Percentiles rank a stretch among this genome's conserved stretches.
Evolutionary conservation across 371 early-diverging fungal species (phyloP).

Genomic region (Actinomortierella ambigua): DNA sequence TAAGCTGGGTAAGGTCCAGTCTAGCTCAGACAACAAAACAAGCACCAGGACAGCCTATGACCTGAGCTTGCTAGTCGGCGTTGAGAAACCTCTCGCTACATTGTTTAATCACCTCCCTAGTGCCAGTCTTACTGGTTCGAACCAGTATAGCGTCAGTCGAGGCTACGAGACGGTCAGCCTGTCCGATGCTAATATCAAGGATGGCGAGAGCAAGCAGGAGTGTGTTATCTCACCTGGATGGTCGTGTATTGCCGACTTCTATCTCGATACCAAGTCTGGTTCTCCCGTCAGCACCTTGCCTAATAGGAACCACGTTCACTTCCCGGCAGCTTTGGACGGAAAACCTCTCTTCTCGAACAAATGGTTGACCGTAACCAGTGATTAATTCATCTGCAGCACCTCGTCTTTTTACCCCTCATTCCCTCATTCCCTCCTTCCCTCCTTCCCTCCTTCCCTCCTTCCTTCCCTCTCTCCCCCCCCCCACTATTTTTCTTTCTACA

Average conservation of each 20-base stretch:
- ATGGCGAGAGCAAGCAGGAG: constrained; percentile 17
- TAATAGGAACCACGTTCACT: constrained; percentile 7
- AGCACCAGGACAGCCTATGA: constrained; percentile 15
- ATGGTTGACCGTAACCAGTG: too few relatives aligned
- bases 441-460: too few relatives aligned
- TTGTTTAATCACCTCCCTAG: constrained; percentile 14
- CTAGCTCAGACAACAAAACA: constrained; percentile 3
- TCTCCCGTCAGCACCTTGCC: constrained; percentile 3
- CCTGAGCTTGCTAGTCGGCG: constrained; percentile 15
- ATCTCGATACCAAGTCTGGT: constrained; percentile 12
- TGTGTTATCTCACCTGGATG: constrained; percentile 16
- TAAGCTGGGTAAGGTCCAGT: constrained; percentile 17
- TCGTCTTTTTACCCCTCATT: too few relatives aligned
- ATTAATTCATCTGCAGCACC: too few relatives aligned
- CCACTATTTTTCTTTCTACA: too few relatives aligned
- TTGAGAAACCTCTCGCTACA: constrained; percentile 11
- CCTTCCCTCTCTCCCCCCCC: too few relatives aligned
- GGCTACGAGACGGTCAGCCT: constrained; percentile 9
- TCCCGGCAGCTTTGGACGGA: constrained; percentile 21
- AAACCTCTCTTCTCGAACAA: constrained; percentile 16
- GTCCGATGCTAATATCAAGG: constrained; percentile 11
- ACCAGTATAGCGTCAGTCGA: constrained; percentile 10
- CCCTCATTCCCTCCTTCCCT: too few relatives aligned
- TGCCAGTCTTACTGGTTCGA: too few relatives aligned
- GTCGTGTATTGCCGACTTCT: constrained; percentile 16